Evolutionary conservation across 139 green algal genomes (phyloP).

Genomic region (Micractinium sp.): DNA sequence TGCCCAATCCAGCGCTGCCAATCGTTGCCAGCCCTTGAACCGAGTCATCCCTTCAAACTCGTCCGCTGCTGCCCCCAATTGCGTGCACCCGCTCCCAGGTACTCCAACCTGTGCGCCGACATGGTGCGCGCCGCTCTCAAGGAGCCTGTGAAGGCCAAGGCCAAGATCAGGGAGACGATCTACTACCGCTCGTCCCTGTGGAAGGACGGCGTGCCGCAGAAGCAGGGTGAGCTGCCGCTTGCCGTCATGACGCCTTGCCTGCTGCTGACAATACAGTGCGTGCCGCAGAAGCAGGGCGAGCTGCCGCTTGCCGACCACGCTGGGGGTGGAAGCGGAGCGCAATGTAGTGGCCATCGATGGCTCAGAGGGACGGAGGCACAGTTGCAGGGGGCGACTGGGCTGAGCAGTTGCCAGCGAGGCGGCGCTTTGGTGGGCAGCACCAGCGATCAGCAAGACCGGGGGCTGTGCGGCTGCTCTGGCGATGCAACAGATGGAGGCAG

Average conservation of each 20-base stretch:
- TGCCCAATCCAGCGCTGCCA: background rate
- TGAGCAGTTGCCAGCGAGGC: too few species aligned
- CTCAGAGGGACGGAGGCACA: background rate
- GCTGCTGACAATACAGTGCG: too few species aligned
- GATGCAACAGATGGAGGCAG: too few species aligned
- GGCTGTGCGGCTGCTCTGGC: too few species aligned
- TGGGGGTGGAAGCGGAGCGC: too few species aligned
- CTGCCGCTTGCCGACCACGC: background rate
- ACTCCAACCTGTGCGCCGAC: constrained; percentile 73
- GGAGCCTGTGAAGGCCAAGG: constrained; percentile 68
- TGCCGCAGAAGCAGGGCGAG: constrained; percentile 43
- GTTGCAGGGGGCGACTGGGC: too few species aligned
- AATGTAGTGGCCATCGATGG: too few species aligned
- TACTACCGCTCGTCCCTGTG: constrained; percentile 73
- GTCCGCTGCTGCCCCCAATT: background rate
- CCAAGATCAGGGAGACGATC: constrained; percentile 64
- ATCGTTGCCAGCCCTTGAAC: too few species aligned
- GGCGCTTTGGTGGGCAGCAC: too few species aligned
- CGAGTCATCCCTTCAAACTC: too few species aligned
- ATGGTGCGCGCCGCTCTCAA: constrained; percentile 81
- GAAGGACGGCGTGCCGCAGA: constrained; percentile 68
- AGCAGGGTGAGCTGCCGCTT: constrained; percentile 34
- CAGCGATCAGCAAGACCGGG: too few species aligned
- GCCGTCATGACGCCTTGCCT: background rate
- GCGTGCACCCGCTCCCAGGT: constrained; percentile 38